Evolutionary conservation across 495 filamentous ascomycete genomes (phyloP).

Genomic region (Opeltia flavorubescens): DNA sequence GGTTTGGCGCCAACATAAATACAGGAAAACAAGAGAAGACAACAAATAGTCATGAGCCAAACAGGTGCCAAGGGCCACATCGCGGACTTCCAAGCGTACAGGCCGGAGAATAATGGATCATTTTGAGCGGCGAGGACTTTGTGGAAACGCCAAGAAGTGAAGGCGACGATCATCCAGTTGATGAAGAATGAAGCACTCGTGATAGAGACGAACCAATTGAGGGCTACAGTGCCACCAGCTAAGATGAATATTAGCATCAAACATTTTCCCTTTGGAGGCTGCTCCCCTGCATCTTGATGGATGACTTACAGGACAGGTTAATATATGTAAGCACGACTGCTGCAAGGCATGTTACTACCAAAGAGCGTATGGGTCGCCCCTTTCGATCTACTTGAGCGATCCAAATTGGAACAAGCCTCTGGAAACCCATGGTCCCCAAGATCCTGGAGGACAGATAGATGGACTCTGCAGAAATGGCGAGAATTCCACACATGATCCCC

Average conservation of each 20-base stretch:
- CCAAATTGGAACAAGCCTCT: slow-evolving; percentile 13
- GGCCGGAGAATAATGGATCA: slow-evolving; percentile 13
- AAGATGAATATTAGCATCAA: background rate
- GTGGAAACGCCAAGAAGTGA: slow-evolving; percentile 20
- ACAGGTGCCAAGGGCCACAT: slow-evolving; percentile 20
- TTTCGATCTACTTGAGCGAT: slow-evolving; percentile 17
- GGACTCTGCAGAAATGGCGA: slow-evolving; percentile 19
- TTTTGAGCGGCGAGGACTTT: slow-evolving; percentile 20
- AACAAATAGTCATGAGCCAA: slow-evolving; percentile 13
- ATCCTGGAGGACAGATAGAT: slow-evolving; percentile 21
- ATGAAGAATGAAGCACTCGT: slow-evolving; percentile 21
- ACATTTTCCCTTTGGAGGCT: background rate
- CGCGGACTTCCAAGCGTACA: slow-evolving; percentile 19
- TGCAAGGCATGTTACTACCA: slow-evolving; percentile 14
- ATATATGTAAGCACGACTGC: slow-evolving; percentile 19
- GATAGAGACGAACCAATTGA: slow-evolving; percentile 20
- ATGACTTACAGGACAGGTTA: slow-evolving; percentile 13
- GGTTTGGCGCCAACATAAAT: slow-evolving; percentile 10
- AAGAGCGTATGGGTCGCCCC: slow-evolving; percentile 16
- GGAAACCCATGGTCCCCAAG: slow-evolving; percentile 19
- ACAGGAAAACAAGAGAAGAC: slow-evolving; percentile 12
- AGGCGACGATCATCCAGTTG: slow-evolving; percentile 20
- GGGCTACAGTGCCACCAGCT: slow-evolving; percentile 10
- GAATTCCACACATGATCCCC: slow-evolving; percentile 19
- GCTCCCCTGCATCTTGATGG: background rate